Percentiles rank a stretch among this genome's conserved stretches.
Evolutionary conservation across 163 green algal species (phyloP).

Genomic region (Chloromonas sp.): DNA sequence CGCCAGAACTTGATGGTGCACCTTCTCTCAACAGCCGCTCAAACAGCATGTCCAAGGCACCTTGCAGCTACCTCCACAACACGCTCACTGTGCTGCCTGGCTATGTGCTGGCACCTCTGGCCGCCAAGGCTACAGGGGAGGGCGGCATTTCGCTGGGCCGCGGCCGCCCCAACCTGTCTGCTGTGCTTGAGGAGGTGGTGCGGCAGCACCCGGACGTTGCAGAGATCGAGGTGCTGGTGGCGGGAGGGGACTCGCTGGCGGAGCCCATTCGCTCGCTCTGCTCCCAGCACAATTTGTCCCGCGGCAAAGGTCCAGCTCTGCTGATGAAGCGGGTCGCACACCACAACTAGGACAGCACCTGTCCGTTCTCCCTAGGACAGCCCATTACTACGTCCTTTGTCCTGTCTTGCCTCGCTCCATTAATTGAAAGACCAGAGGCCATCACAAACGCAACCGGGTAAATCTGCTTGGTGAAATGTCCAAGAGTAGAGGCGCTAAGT

Average conservation of each 20-base stretch:
- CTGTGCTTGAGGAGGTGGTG: neutral
- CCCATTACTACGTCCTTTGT: no score
- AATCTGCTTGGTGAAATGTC: no score
- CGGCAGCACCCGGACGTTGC: neutral
- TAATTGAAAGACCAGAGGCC: no score
- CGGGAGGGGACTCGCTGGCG: neutral
- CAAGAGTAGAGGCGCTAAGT: no score
- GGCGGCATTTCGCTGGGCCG: neutral
- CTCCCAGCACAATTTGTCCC: neutral
- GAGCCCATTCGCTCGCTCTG: neutral
- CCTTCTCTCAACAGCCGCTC: neutral
- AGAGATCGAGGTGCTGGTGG: neutral
- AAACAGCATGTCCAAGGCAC: neutral
- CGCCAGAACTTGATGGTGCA: neutral
- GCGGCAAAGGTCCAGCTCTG: no score
- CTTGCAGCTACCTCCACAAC: neutral
- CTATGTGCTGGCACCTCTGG: neutral
- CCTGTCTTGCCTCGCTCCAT: no score
- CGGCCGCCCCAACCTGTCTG: neutral
- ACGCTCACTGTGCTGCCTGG: neutral
- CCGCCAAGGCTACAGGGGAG: neutral
- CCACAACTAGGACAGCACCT: no score
- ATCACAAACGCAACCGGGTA: no score
- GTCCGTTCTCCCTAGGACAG: no score
- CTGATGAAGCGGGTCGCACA: no score